A percentile compares a stretch with the other conserved stretches of the same genome.
Evolutionary conservation across 1,284 basidiomycete species (phyloP).

Genomic region (Hypsizygus ulmarius): DNA sequence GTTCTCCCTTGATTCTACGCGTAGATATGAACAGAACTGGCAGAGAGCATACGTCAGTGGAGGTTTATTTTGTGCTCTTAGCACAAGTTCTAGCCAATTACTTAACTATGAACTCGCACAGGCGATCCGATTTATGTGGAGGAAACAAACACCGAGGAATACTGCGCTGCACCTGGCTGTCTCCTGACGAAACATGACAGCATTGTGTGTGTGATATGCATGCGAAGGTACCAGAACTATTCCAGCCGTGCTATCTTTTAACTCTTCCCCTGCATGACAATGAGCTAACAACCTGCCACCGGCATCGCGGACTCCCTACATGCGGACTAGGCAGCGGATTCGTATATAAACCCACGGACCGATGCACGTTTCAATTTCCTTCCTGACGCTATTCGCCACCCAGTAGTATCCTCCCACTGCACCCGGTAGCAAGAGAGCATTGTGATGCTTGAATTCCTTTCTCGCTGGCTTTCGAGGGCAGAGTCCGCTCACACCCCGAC

Average conservation of each 20-base stretch:
- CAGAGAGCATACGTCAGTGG: no score
- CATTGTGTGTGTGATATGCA: not conserved
- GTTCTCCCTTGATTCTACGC: no score
- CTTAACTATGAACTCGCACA: no score
- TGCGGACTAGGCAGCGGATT: slow-evolving; percentile 3
- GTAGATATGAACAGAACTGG: no score
- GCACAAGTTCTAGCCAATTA: no score
- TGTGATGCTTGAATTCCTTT: slow-evolving; percentile 30
- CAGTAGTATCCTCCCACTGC: slow-evolving; percentile 1
- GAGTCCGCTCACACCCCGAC: slow-evolving; percentile 7
- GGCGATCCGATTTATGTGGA: no score
- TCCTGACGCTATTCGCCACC: slow-evolving; percentile 12
- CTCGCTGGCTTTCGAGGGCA: slow-evolving; percentile 23
- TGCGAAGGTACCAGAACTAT: slow-evolving; percentile 4
- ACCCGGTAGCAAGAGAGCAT: not conserved
- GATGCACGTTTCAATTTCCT: slow-evolving; percentile 14
- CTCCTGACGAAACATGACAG: slow-evolving; percentile 2
- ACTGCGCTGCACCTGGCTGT: slow-evolving; percentile 3
- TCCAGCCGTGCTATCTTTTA: slow-evolving; percentile 2
- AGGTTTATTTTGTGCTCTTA: no score
- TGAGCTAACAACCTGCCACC: slow-evolving; percentile 11
- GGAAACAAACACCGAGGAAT: no score
- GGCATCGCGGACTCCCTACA: slow-evolving; percentile 19
- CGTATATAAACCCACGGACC: slow-evolving; percentile 18
- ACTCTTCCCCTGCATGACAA: slow-evolving; percentile 10